phyloP scores from a whole-genome alignment of 108 stramenopile genomes.

The Skeletonema tropicum region DNA sequence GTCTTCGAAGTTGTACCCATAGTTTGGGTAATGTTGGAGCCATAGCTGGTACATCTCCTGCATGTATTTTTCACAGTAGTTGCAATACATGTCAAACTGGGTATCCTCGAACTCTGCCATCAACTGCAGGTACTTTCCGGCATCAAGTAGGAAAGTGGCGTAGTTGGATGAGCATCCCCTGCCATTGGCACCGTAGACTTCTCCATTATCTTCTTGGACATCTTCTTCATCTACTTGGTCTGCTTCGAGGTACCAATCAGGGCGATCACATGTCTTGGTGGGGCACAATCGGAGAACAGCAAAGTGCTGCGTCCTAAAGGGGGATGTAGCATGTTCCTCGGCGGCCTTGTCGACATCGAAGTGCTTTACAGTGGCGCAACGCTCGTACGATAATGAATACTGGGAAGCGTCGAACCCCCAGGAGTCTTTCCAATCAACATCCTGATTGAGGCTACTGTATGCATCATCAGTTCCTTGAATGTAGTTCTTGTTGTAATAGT shows the following conservation, averaged over 20 bases:
- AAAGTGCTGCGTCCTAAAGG: constrained; percentile 71
- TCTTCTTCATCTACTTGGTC: neutral
- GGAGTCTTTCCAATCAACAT: constrained; percentile 26
- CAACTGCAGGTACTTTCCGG: constrained; percentile 70
- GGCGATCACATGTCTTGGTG: constrained; percentile 50
- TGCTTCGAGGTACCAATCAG: neutral
- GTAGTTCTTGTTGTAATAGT: constrained; percentile 3
- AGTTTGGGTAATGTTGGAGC: constrained; percentile 10
- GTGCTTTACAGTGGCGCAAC: constrained; percentile 61
- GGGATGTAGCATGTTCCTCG: constrained; percentile 46
- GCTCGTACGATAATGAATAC: constrained; percentile 80
- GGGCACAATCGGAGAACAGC: constrained; percentile 87
- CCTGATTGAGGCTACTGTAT: constrained; percentile 1
- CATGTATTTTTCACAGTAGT: constrained; percentile 29
- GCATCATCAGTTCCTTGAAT: constrained; percentile 20
- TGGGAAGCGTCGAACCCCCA: constrained; percentile 65
- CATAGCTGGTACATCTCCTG: neutral
- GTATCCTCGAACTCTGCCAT: constrained; percentile 66
- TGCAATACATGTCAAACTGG: constrained; percentile 70
- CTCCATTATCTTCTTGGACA: neutral
- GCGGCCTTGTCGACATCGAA: constrained; percentile 54
- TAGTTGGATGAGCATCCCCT: constrained; percentile 67
- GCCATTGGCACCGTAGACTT: constrained; percentile 43
- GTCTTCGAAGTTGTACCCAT: constrained; percentile 15
- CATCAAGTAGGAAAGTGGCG: constrained; percentile 77